These are phyloP conservation scores for Arachnomyces sp. DNA, from an alignment of 2,329 filamentous ascomycete genomes.

Conservation along the genomic window DNA sequence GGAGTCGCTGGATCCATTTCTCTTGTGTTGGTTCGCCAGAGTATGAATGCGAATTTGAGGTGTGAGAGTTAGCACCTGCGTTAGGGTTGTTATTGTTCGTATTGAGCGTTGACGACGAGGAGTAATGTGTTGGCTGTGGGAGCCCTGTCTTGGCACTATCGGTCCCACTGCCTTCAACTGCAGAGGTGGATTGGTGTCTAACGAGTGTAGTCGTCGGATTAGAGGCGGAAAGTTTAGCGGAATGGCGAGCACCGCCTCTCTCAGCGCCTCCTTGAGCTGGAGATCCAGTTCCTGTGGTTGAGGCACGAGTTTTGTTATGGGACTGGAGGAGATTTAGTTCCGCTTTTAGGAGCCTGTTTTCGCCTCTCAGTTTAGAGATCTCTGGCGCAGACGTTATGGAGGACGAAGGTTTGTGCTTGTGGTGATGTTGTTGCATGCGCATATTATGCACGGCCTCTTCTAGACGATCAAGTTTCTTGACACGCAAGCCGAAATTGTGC, in stretches of 20 bases:
- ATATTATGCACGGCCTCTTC: conserved; percentile 69
- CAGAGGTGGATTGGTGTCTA: conserved; percentile 47
- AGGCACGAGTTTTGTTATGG: conserved; percentile 52
- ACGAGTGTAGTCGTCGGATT: conserved; percentile 43
- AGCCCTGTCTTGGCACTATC: conserved; percentile 23
- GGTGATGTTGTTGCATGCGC: conserved; percentile 27
- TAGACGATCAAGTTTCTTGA: conserved; percentile 79
- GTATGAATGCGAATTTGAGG: conserved; percentile 3
- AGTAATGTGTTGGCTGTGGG: conserved; percentile 26
- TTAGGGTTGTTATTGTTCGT: conserved; percentile 13
- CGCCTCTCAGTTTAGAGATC: conserved; percentile 50
- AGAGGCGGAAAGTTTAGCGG: conserved; percentile 16
- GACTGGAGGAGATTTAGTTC: conserved; percentile 62
- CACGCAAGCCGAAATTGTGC: conserved; percentile 66
- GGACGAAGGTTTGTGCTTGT: conserved; percentile 22
- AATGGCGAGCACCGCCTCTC: conserved; percentile 18
- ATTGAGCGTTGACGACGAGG: conserved; percentile 24
- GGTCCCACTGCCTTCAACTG: conserved; percentile 36
- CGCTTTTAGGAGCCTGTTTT: conserved; percentile 54
- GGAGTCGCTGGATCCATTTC: conserved; percentile 75
- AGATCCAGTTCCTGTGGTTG: conserved; percentile 18
- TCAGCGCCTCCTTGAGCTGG: conserved; percentile 27
- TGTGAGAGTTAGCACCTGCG: not conserved
- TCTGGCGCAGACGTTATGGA: conserved; percentile 41
- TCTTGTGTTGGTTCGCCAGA: conserved; percentile 49